Conservation (phyloP, 306 rosid species). For the Castanea mollissima region DNA sequence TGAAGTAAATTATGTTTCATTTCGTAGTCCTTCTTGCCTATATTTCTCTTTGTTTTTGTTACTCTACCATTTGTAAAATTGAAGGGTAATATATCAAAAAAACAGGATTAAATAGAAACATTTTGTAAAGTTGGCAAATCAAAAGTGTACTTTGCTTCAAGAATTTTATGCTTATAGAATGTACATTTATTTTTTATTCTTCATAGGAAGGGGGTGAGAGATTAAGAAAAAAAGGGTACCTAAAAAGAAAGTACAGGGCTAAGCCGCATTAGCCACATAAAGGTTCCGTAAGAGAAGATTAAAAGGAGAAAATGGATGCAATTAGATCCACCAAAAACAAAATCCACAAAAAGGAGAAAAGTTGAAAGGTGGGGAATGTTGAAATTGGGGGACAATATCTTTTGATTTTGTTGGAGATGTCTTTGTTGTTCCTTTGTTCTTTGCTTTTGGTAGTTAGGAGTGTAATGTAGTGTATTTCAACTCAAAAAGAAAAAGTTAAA, state of each 20-base stretch:
- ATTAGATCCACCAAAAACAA: constrained; percentile 23
- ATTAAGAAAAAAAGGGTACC: constrained; percentile 6
- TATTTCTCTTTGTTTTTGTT: too few species aligned
- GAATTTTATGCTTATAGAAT: too few species aligned
- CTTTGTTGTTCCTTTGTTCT: constrained; percentile 31
- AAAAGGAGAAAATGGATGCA: background rate
- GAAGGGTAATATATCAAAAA: too few species aligned
- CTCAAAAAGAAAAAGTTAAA: constrained; percentile 36
- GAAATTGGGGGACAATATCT: constrained; percentile 45
- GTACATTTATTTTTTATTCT: background rate
- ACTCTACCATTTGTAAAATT: too few species aligned
- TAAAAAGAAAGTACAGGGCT: constrained; percentile 16
- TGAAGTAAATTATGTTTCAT: too few species aligned
- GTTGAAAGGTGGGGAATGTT: constrained; percentile 26
- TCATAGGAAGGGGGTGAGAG: background rate
- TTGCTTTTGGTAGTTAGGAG: constrained; percentile 32
- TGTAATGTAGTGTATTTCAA: constrained; percentile 41
- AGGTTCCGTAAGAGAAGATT: constrained; percentile 12
- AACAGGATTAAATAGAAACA: too few species aligned
- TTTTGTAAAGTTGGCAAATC: too few species aligned
- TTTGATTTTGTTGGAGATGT: constrained; percentile 44
- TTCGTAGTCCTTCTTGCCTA: too few species aligned
- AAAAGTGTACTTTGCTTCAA: too few species aligned
- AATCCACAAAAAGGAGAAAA: background rate
- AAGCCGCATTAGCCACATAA: constrained; percentile 6